Conservation (phyloP, 805 yeast species). For the Teunomyces pallodes region DNA sequence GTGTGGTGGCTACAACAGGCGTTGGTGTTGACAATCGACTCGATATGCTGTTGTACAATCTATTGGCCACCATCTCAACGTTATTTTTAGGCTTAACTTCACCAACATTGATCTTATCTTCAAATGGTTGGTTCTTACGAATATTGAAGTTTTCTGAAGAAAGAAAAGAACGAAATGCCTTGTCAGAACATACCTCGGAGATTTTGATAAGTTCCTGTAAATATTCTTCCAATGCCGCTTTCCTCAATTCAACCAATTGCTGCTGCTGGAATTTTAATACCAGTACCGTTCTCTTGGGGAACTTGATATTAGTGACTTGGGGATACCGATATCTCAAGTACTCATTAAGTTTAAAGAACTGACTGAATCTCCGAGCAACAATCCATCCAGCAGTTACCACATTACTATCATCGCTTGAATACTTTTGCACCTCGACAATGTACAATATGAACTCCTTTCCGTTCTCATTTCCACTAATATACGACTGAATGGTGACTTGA, state of each 20-base stretch:
- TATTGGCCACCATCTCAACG: conserved; percentile 32
- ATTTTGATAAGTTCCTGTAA: conserved; percentile 53
- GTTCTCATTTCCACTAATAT: conserved; percentile 53
- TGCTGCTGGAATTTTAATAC: conserved; percentile 71
- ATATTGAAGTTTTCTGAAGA: conserved; percentile 63
- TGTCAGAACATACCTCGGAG: conserved; percentile 71
- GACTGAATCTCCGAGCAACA: conserved; percentile 85
- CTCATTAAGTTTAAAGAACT: conserved; percentile 70
- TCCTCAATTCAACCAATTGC: conserved; percentile 63
- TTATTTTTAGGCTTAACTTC: conserved; percentile 11
- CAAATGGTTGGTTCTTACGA: conserved; percentile 28
- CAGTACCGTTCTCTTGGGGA: conserved; percentile 58
- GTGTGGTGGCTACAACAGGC: conserved; percentile 2
- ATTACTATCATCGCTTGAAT: conserved; percentile 37
- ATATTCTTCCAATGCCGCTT: conserved; percentile 59
- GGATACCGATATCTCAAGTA: conserved; percentile 56
- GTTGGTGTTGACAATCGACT: conserved; percentile 8
- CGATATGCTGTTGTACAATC: conserved; percentile 30
- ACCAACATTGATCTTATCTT: conserved; percentile 6
- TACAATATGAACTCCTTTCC: conserved; percentile 67
- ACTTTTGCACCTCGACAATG: conserved; percentile 70
- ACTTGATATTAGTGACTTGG: conserved; percentile 45
- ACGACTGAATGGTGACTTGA: conserved; percentile 49
- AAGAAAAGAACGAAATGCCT: conserved; percentile 70
- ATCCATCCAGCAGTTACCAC: conserved; percentile 75